Conservation (phyloP, 352 stramenopile genomes). For the Phytophthora boehmeriae region DNA sequence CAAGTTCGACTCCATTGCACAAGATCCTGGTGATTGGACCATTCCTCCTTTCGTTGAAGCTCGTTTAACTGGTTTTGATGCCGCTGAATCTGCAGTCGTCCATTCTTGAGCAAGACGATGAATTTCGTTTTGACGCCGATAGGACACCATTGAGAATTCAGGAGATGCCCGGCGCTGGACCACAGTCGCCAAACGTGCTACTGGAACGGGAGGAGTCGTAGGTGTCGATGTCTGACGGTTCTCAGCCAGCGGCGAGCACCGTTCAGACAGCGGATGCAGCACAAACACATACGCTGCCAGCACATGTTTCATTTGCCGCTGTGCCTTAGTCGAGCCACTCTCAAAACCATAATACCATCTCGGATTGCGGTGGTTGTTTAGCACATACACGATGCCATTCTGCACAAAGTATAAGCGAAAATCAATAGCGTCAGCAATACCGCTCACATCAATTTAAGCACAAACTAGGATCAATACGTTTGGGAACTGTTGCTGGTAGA, state of each 20-base stretch:
- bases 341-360: constrained; percentile 49
- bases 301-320: constrained; percentile 43
- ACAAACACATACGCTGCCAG: constrained; percentile 37
- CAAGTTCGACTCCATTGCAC: too few relatives aligned
- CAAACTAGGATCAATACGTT: constrained; percentile 15
- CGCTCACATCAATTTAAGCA: background rate
- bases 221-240: background rate
- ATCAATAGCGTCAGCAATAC: background rate
- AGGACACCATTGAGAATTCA: constrained; percentile 36
- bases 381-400: constrained; percentile 38
- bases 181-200: constrained; percentile 16
- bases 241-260: background rate
- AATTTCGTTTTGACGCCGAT: constrained; percentile 22
- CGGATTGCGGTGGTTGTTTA: constrained; percentile 43
- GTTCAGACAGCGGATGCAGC: background rate
- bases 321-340: constrained; percentile 43
- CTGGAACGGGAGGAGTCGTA: background rate
- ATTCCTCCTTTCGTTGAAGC: background rate
- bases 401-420: constrained; percentile 1
- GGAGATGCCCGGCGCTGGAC: constrained; percentile 31
- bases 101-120: background rate
- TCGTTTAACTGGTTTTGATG: background rate
- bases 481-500: constrained; percentile 24
- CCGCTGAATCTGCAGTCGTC: background rate
- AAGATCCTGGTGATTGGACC: background rate